Base-by-base conservation (phyloP, 495 filamentous ascomycete genomes). In the Hamigera avellanea region DNA sequence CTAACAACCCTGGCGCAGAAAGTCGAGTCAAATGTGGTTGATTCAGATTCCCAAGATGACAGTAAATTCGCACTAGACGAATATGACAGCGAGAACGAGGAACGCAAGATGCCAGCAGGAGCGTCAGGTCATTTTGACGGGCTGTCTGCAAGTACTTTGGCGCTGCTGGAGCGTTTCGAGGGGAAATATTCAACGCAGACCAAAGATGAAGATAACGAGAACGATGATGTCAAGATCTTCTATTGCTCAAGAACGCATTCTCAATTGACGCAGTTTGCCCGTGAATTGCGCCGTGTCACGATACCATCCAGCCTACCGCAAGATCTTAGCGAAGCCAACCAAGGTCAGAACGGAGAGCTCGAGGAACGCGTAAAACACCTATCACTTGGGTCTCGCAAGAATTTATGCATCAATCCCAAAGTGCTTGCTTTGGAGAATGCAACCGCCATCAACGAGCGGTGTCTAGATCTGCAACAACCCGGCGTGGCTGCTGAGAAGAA, bases 211-310 rank as follows among this genome's bases (percentile, higher is more conserved):
- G 67, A 69, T 10, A 53, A 61, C 8, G 74, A 78, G 36, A 50
- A 64, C 8, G 69, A 70, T 16, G 68, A 77, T 32, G 64, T 79
- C 14, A 88, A 86, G 69, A 83, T 98, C 17, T 95, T 83, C 54
- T 96, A 83, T 54, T 95, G 88, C 39, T 96, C 91, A 10, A 70
- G 91, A 46, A 98, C 91, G 1, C 91, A 98, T 49, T 96, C 91
- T 0, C 91, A 98, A 49, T 59, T 96, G 14, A 81, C 81, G 3
- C 91, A 98, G 56, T 95, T 98, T 50, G 79, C 87, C n/a, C 75
- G 78, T 35, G 93, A 98, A 49, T 61, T 98, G 21, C 76, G 82
- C 2, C 77, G 85, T n/a, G 83, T 93, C 12, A 63, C 69, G 3
- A 72, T 95, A 34, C 84, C 89, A 14, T 67, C 83, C 1, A 64